phyloP scores from a whole-genome alignment of 164 flowering plant species.

The Paratinospora sagittata region DNA sequence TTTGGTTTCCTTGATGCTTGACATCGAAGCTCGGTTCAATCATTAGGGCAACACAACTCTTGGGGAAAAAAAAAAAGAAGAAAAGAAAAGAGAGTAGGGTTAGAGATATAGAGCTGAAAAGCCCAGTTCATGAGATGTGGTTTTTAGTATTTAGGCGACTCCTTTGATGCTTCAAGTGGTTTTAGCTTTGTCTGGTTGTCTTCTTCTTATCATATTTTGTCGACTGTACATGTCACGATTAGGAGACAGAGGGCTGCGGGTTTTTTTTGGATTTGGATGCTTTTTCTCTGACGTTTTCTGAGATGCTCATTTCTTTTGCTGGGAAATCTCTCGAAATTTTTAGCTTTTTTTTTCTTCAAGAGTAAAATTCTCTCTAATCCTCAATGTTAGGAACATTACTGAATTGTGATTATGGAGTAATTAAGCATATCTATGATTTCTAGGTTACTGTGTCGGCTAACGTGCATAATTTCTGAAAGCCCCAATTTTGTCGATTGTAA shows the following conservation, averaged over 20 bases:
- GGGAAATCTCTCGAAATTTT: no score
- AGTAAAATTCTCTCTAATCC: no score
- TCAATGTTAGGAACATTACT: no score
- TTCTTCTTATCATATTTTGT: neutral
- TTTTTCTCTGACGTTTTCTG: slow-evolving; percentile 12
- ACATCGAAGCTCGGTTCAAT: slow-evolving; percentile 40
- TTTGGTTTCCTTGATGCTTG: slow-evolving; percentile 65
- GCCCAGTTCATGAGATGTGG: slow-evolving; percentile 5
- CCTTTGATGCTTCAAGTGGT: slow-evolving; percentile 14
- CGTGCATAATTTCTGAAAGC: no score
- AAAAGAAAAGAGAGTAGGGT: slow-evolving; percentile 10
- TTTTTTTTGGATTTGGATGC: slow-evolving; percentile 9
- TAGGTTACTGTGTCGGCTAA: no score
- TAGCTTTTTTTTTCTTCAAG: no score
- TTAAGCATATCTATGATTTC: no score
- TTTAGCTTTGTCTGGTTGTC: slow-evolving; percentile 12
- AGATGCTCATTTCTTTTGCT: slow-evolving; percentile 1
- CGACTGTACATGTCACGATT: neutral
- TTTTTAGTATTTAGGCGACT: slow-evolving; percentile 8
- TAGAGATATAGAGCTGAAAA: slow-evolving; percentile 3
- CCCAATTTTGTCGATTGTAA: no score
- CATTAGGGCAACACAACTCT: slow-evolving; percentile 23
- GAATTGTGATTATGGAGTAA: no score
- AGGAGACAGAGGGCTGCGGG: neutral
- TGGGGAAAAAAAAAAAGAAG: slow-evolving; percentile 8